These are phyloP conservation scores for Barnettozyma vustinii DNA, from an alignment of 805 yeast genomes.

Conservation along the genomic window DNA sequence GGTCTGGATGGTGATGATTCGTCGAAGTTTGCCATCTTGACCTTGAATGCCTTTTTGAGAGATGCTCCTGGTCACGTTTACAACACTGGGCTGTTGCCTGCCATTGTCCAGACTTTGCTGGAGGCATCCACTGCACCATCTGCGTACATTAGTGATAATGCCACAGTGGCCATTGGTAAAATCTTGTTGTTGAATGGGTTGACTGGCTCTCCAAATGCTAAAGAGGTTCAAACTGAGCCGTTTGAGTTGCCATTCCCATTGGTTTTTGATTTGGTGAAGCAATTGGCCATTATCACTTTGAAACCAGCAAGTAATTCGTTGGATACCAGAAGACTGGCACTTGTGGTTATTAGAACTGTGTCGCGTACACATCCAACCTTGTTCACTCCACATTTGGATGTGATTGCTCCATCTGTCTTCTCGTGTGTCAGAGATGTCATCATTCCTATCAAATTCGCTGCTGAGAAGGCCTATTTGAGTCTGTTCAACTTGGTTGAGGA, in stretches of 20 bases:
- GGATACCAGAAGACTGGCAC: constrained; percentile 75
- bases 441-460: constrained; percentile 90
- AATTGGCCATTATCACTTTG: constrained; percentile 43
- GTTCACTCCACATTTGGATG: constrained; percentile 48
- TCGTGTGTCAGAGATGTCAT: constrained; percentile 79
- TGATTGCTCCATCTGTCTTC: constrained; percentile 69
- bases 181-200: constrained; percentile 50
- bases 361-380: constrained; percentile 55
- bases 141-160: constrained; percentile 65
- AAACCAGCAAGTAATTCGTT: constrained; percentile 55
- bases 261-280: constrained; percentile 38
- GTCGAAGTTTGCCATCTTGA: constrained; percentile 59
- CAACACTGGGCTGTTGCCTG: constrained; percentile 42
- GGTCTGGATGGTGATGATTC: constrained; percentile 37
- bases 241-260: constrained; percentile 41
- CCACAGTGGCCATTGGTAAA: constrained; percentile 79
- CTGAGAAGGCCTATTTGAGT: constrained; percentile 81
- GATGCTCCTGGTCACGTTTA: constrained; percentile 68
- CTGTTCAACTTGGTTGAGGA: constrained; percentile 71
- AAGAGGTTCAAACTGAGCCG: constrained; percentile 22
- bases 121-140: constrained; percentile 36
- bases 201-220: constrained; percentile 30
- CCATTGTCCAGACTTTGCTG: constrained; percentile 44
- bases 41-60: constrained; percentile 73
- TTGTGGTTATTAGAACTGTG: constrained; percentile 71